Evolutionary conservation across 352 stramenopile genomes (phyloP).

Genomic region (Pilasporangium apinafurcum): DNA sequence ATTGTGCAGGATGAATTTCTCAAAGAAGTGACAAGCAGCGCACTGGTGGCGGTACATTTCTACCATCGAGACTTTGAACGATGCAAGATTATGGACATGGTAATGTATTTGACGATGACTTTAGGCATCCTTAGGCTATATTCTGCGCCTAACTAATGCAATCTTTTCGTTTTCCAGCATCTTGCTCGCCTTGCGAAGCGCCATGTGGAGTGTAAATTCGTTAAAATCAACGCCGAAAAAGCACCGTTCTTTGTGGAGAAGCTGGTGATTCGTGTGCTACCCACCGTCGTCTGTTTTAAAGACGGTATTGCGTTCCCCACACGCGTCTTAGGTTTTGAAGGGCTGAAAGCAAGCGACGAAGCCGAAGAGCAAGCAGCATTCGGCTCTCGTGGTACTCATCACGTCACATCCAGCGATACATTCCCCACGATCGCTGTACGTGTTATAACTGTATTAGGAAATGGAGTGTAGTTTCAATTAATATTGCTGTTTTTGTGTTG

Average conservation of each 20-base stretch:
- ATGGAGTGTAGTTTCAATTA: too few relatives aligned
- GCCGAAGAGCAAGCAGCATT: slow-evolving; percentile 30
- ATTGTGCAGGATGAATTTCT: slow-evolving; percentile 96
- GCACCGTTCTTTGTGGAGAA: slow-evolving; percentile 94
- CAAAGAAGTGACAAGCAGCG: slow-evolving; percentile 86
- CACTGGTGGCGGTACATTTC: slow-evolving; percentile 90
- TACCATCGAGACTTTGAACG: slow-evolving; percentile 97
- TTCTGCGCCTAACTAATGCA: neutral
- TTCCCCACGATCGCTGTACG: slow-evolving; percentile 59
- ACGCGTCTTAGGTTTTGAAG: slow-evolving; percentile 90
- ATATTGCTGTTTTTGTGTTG: slow-evolving; percentile 3
- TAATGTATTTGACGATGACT: neutral
- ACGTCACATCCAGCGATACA: slow-evolving; percentile 37
- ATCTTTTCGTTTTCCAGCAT: slow-evolving; percentile 19
- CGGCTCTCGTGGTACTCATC: slow-evolving; percentile 26
- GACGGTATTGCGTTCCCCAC: slow-evolving; percentile 90
- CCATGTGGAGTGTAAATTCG: slow-evolving; percentile 92
- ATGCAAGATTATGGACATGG: slow-evolving; percentile 97
- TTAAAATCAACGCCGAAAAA: slow-evolving; percentile 93
- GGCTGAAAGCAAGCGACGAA: slow-evolving; percentile 81
- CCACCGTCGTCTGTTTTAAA: slow-evolving; percentile 90
- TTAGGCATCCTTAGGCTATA: neutral
- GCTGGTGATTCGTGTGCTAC: slow-evolving; percentile 90
- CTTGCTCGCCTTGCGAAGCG: slow-evolving; percentile 40
- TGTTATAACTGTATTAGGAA: neutral